These are phyloP conservation scores for Plectosphaerella cucumerina DNA, from an alignment of 2,329 filamentous ascomycete species.

Conservation along the genomic window DNA sequence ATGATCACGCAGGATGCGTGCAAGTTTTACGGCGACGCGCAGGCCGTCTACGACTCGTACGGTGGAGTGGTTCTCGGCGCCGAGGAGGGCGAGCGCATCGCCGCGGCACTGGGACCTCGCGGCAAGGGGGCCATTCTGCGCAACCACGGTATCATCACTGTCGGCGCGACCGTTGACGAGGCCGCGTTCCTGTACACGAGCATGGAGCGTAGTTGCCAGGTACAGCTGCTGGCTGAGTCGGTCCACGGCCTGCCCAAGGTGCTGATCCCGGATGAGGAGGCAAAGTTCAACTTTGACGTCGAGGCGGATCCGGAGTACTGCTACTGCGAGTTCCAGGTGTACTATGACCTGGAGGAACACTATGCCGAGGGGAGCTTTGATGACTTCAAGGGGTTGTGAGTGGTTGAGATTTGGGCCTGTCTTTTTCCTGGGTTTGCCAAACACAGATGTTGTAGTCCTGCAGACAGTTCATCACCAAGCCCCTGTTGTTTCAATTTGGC, in stretches of 20 bases:
- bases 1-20: slow-evolving; percentile 64
- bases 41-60: slow-evolving; percentile 58
- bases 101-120: slow-evolving; percentile 51
- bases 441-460: too few relatives aligned
- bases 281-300: slow-evolving; percentile 23
- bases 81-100: slow-evolving; percentile 61
- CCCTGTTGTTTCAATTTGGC: too few relatives aligned
- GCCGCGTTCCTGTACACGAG: slow-evolving; percentile 66
- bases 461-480: too few relatives aligned
- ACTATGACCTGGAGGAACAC: slow-evolving; percentile 13
- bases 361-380: slow-evolving; percentile 2
- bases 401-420: too few relatives aligned
- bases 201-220: slow-evolving; percentile 62
- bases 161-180: slow-evolving; percentile 68
- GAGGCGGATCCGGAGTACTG: slow-evolving; percentile 14
- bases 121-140: slow-evolving; percentile 60
- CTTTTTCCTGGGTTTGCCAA: too few relatives aligned
- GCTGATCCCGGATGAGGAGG: slow-evolving; percentile 36
- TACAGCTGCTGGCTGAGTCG: slow-evolving; percentile 62
- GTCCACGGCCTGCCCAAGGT: slow-evolving; percentile 26
- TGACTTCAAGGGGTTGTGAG: slow-evolving; percentile 6
- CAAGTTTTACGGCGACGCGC: slow-evolving; percentile 57
- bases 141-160: slow-evolving; percentile 68
- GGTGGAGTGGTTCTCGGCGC: slow-evolving; percentile 49
- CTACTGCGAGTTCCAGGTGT: slow-evolving; percentile 15